Base-by-base conservation (phyloP, 352 stramenopile genomes). In the Aphanomyces cochlioides region DNA sequence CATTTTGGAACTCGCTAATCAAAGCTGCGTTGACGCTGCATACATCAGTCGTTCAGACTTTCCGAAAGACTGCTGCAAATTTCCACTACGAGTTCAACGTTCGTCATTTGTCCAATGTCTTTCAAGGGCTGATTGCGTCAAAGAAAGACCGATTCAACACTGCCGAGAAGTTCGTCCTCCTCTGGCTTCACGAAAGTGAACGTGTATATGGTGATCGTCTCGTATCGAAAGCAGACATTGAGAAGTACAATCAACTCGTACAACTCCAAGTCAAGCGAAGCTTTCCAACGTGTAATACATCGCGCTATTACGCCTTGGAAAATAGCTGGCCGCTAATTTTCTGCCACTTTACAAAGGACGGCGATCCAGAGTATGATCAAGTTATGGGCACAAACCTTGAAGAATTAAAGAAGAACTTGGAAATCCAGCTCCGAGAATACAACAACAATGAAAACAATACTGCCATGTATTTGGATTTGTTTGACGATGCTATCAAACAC, bases 21-120 rank as follows among this genome's bases (percentile, higher is more conserved):
- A 97, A 98, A 71, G 96, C 89, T 6, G 93, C 96, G 6, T 73
- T 98, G 40, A 95, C 86, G 41, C 77, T 99, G 13, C 95, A 99
- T 69, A 84, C 83, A 47, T 90, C 87, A 37, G 90, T 98, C 34
- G 84, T 92, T 17, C 81, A 89, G 47, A 97, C 89, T 12, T 95
- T 98, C 77, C 82, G 90, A n/a, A 98, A 98, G 74, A 98, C 93
- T 0, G 95, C 95, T 4, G 85, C 87, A 5, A 98, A 98, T 72
- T 98, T 98, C 73, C 96, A 98, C 80, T 98, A 98, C 78, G 93
- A 98, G 78, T 98, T 98, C 75, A 98, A 98, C 61, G 96, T 98
- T 48, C 90, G 96, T 5, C 90, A 98, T 74, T 81, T 98, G 37
- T 96, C 84, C 41, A 98, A 98, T 67, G 91, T 98, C 0, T 98